A percentile compares a stretch with the other conserved stretches of the same genome.
These are phyloP conservation scores for Eutrema yunnanense DNA, from an alignment of 345 rosid species.

Conservation along the genomic window DNA sequence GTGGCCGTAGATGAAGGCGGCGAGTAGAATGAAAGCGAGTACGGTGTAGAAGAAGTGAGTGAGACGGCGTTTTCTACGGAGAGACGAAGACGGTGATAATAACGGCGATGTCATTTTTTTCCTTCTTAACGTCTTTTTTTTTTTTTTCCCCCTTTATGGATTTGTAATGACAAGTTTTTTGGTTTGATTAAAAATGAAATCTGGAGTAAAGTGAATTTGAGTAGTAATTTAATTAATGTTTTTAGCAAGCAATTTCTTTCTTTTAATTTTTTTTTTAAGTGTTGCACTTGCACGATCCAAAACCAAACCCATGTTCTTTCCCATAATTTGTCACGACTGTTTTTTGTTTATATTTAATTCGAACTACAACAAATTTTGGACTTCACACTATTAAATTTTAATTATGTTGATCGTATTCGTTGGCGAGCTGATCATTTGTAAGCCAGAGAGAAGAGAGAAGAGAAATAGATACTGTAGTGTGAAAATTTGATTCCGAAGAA, in stretches of 20 bases:
- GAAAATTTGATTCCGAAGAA: no score
- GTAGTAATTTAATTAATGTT: background rate
- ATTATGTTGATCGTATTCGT: no score
- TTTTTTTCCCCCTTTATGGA: background rate
- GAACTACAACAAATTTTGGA: background rate
- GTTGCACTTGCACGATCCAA: conserved; percentile 15
- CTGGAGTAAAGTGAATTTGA: background rate
- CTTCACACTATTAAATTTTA: no score
- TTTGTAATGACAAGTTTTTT: background rate
- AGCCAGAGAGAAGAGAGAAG: background rate
- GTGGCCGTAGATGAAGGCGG: conserved; percentile 56
- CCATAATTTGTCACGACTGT: conserved; percentile 16
- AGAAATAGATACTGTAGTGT: no score
- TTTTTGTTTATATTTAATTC: conserved; percentile 1
- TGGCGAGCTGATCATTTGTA: background rate
- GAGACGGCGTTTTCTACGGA: conserved; percentile 51
- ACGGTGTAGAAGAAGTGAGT: conserved; percentile 59
- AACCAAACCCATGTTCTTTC: conserved; percentile 4
- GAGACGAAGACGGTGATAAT: conserved; percentile 12
- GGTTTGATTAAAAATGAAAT: background rate
- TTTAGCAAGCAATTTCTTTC: background rate
- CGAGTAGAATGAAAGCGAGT: conserved; percentile 54
- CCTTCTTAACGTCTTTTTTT: background rate
- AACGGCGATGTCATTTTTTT: conserved; percentile 17
- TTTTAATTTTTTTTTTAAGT: background rate